A percentile compares a stretch with the other conserved stretches of the same genome.
phyloP scores from a whole-genome alignment of 2,329 filamentous ascomycete genomes.

The Cladophialophora carrionii region DNA sequence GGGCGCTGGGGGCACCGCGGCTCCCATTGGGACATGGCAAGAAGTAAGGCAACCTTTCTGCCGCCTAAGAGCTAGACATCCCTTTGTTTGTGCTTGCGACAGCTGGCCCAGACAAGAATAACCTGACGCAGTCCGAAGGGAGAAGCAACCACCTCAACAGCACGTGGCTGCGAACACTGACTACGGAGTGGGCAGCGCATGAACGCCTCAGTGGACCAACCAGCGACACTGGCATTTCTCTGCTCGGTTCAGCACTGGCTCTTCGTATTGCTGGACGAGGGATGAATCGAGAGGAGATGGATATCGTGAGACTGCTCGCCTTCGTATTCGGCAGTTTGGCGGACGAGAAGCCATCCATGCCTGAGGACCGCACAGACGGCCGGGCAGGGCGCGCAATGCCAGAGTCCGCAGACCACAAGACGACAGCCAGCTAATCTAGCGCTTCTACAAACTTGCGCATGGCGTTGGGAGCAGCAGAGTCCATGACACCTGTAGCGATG shows the following conservation, averaged over 20 bases:
- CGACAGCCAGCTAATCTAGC: conserved; percentile 3
- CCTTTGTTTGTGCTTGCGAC: neutral
- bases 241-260: neutral
- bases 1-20: neutral
- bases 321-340: conserved; percentile 5
- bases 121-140: neutral
- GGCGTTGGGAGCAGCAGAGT: neutral
- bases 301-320: neutral
- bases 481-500: neutral
- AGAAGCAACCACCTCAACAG: neutral
- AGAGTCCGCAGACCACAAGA: neutral
- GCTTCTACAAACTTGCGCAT: neutral
- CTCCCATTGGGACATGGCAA: neutral
- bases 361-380: neutral
- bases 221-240: neutral
- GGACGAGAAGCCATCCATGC: neutral
- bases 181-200: neutral
- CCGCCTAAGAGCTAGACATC: neutral
- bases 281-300: neutral
- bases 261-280: neutral
- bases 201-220: neutral
- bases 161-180: neutral
- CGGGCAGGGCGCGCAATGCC: neutral
- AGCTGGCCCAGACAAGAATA: neutral
- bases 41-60: neutral